Conservation (phyloP, 2,329 filamentous ascomycete genomes). For the Sclerotiophoma versabilis region DNA sequence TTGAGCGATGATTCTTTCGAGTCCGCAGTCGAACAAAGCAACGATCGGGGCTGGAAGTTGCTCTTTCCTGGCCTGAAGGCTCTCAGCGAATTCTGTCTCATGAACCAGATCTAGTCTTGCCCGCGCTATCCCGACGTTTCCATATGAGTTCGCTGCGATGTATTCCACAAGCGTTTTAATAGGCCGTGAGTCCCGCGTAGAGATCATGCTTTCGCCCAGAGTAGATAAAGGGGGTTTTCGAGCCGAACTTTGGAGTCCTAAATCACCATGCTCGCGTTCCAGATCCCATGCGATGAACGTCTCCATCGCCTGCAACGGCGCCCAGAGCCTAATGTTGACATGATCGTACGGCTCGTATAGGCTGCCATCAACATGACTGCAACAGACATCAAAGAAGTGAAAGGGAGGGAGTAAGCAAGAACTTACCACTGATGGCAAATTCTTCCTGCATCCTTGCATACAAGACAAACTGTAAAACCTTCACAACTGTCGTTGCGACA, state of each 20-base stretch:
- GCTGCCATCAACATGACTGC: conserved; percentile 2
- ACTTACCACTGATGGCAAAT: conserved; percentile 14
- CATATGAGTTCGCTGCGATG: conserved; percentile 9
- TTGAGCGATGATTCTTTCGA: conserved; percentile 21
- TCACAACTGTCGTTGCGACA: conserved; percentile 10
- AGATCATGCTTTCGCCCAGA: conserved; percentile 7
- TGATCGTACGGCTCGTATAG: conserved; percentile 18
- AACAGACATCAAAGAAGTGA: background rate
- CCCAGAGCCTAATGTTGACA: conserved; percentile 14
- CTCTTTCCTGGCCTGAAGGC: conserved; percentile 17
- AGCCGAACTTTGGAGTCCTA: conserved; percentile 15
- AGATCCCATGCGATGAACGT: conserved; percentile 26
- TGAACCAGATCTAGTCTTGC: conserved; percentile 27
- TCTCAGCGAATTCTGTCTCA: conserved; percentile 17
- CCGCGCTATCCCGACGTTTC: conserved; percentile 26
- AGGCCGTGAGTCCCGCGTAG: background rate
- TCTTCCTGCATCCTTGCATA: conserved; percentile 11
- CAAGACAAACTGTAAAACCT: conserved; percentile 12
- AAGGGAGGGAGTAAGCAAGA: background rate
- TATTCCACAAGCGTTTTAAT: conserved; percentile 11
- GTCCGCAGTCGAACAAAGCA: conserved; percentile 22
- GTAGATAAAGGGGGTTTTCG: conserved; percentile 22
- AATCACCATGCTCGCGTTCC: conserved; percentile 30
- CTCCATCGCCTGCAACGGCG: conserved; percentile 10
- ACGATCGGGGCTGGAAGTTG: conserved; percentile 29